Evolutionary conservation across 164 flowering plant genomes (phyloP).

Genomic region (Nymphaea thermarum): DNA sequence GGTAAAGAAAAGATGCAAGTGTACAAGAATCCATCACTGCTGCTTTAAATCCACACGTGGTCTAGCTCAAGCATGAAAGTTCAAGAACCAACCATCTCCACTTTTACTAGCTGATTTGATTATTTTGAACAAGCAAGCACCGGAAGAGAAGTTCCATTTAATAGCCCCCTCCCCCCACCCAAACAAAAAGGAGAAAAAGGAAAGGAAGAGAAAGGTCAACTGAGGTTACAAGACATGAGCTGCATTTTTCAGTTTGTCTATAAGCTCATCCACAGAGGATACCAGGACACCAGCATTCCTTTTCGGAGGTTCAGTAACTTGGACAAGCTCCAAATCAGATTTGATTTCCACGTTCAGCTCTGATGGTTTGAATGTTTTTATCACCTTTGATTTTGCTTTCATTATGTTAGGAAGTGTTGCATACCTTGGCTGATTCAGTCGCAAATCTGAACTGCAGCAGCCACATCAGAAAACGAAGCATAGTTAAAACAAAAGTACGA

Average conservation of each 20-base stretch:
- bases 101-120: no score
- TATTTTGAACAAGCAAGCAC: no score
- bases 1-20: no score
- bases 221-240: conserved; percentile 41
- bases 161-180: no score
- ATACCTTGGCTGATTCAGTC: conserved; percentile 94
- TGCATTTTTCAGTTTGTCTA: conserved; percentile 79
- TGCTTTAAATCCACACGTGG: no score
- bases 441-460: conserved; percentile 69
- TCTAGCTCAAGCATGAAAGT: no score
- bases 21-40: no score
- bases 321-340: conserved; percentile 62
- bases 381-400: conserved; percentile 90
- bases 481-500: neutral
- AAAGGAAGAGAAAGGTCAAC: no score
- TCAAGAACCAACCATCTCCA: no score
- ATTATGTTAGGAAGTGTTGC: conserved; percentile 97
- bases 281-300: conserved; percentile 78
- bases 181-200: no score
- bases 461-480: neutral
- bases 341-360: conserved; percentile 68
- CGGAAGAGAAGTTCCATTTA: no score
- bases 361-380: conserved; percentile 62
- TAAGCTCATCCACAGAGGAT: conserved; percentile 82
- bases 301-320: conserved; percentile 91